Evolutionary conservation across 2,329 filamentous ascomycete genomes (phyloP).

Genomic region (Camillea tinctor): DNA sequence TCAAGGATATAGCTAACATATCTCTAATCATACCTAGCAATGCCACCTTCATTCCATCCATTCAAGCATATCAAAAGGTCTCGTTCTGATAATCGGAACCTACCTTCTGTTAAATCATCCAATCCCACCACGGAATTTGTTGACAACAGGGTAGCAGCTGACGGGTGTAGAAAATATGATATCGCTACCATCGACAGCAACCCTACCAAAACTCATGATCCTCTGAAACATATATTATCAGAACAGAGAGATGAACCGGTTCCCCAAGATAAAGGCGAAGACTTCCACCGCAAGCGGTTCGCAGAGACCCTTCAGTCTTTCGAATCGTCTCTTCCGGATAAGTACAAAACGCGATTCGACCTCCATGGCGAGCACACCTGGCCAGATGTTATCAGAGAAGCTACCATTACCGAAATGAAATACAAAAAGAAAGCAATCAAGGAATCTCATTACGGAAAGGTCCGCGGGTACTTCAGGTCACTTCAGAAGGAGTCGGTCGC

Average conservation of each 20-base stretch:
- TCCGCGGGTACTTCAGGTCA: constrained; percentile 8
- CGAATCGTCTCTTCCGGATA: constrained; percentile 9
- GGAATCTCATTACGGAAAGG: constrained; percentile 7
- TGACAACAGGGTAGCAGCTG: constrained; percentile 6
- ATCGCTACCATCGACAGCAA: not conserved
- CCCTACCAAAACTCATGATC: too few species aligned
- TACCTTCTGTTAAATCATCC: constrained; percentile 6
- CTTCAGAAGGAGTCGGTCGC: constrained; percentile 9
- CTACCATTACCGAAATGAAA: constrained; percentile 9
- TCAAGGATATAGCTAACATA: too few species aligned
- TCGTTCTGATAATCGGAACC: not conserved
- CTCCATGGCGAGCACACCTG: constrained; percentile 8
- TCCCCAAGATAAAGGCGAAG: not conserved
- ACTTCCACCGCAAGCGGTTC: constrained; percentile 10
- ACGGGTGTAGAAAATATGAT: not conserved
- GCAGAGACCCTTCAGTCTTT: constrained; percentile 7
- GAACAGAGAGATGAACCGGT: not conserved
- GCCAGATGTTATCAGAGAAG: constrained; percentile 10
- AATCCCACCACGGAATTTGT: constrained; percentile 12
- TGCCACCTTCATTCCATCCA: too few species aligned
- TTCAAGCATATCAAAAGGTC: constrained; percentile 4
- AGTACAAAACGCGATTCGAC: constrained; percentile 11
- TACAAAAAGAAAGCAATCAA: constrained; percentile 8
- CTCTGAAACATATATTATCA: too few species aligned
- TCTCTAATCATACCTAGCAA: too few species aligned